Conservation (phyloP, 1,139 yeast genomes). For the Candida buenavistaensis region DNA sequence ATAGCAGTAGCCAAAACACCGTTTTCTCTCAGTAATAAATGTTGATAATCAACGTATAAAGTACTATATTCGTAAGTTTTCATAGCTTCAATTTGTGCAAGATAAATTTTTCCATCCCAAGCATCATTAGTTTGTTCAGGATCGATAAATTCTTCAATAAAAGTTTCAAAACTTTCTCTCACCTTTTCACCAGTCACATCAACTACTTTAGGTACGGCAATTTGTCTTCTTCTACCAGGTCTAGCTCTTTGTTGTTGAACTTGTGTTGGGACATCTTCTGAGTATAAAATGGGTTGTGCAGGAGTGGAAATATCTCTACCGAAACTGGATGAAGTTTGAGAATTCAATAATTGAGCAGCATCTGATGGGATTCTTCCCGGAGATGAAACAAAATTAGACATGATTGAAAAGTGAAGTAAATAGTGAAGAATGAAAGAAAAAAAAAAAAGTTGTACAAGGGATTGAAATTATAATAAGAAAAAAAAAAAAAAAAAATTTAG, state of each 20-base stretch:
- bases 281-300: conserved; percentile 14
- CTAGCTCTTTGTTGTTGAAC: conserved; percentile 17
- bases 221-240: conserved; percentile 51
- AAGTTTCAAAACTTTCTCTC: conserved; percentile 84
- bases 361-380: conserved; percentile 49
- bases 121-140: conserved; percentile 34
- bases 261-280: conserved; percentile 13
- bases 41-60: conserved; percentile 81
- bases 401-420: conserved; percentile 11
- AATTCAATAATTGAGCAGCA: conserved; percentile 42
- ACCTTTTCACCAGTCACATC: conserved; percentile 95
- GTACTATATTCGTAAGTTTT: conserved; percentile 74
- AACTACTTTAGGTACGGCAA: conserved; percentile 79
- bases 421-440: background rate
- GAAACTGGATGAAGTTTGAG: conserved; percentile 47
- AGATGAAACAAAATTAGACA: conserved; percentile 49
- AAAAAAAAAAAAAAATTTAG: conserved; percentile 7
- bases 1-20: conserved; percentile 91
- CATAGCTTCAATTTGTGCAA: conserved; percentile 83
- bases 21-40: conserved; percentile 71
- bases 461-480: background rate
- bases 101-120: conserved; percentile 60
- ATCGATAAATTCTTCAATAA: conserved; percentile 66
- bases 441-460: background rate
- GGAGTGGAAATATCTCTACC: conserved; percentile 31